Percentiles rank a stretch among this genome's conserved stretches.
phyloP scores from a whole-genome alignment of 208 protist genomes.

The Acanthamoeba triangularis region DNA sequence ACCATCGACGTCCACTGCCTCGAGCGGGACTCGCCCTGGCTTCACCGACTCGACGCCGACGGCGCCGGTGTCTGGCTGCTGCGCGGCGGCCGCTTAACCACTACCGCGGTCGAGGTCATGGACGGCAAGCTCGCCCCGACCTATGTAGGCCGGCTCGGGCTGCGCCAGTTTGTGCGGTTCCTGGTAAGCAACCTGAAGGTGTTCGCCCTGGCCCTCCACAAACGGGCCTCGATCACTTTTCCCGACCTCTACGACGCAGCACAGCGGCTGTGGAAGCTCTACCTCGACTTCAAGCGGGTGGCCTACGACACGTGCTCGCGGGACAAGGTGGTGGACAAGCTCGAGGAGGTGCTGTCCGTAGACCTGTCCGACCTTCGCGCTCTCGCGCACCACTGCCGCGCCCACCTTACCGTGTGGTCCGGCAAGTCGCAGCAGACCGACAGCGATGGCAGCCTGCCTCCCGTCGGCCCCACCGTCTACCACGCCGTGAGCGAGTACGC shows the following conservation, averaged over 20 bases:
- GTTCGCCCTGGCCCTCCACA: background rate
- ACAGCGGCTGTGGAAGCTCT: background rate
- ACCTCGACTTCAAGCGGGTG: background rate
- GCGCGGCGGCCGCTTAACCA: background rate
- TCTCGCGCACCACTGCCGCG: background rate
- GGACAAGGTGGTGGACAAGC: background rate
- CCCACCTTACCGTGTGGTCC: background rate
- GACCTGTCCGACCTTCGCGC: background rate
- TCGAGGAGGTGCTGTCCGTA: background rate
- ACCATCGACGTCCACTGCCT: slow-evolving; percentile 7
- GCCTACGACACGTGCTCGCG: background rate
- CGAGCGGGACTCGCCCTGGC: background rate
- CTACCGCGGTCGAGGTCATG: background rate
- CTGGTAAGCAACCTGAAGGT: slow-evolving; percentile 9
- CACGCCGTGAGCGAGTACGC: background rate
- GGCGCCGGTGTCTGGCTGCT: background rate
- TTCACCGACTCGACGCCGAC: background rate
- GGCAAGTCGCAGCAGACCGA: background rate
- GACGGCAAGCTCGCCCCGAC: background rate
- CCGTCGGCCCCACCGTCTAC: background rate
- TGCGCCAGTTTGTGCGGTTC: background rate
- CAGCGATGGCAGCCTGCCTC: background rate
- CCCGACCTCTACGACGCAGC: slow-evolving; percentile 4
- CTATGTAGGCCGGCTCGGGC: background rate
- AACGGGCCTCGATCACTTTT: background rate